Conservation (phyloP, 306 rosid species). For the Mimosa pudica region DNA sequence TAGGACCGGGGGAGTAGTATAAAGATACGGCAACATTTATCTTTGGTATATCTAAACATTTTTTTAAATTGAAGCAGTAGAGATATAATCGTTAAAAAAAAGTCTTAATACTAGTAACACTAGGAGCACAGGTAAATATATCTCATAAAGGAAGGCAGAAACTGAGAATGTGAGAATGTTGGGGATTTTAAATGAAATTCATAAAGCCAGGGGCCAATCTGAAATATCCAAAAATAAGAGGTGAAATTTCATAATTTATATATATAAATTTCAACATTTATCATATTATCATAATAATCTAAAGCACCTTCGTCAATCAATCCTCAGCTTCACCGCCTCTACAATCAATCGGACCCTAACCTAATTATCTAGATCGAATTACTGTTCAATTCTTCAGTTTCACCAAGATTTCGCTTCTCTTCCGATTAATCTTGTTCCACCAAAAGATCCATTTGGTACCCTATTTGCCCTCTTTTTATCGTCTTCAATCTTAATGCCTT, state of each 20-base stretch:
- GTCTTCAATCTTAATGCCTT: background rate
- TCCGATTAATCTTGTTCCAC: background rate
- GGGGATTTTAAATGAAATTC: background rate
- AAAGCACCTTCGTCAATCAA: background rate
- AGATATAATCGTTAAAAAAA: too few relatives aligned
- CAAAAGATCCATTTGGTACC: constrained; percentile 3
- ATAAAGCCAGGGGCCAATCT: background rate
- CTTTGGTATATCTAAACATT: too few relatives aligned
- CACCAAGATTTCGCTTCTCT: background rate
- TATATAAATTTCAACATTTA: too few relatives aligned
- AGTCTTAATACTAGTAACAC: too few relatives aligned
- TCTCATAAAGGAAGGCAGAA: too few relatives aligned
- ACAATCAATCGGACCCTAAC: background rate
- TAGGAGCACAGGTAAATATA: too few relatives aligned
- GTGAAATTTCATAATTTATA: background rate
- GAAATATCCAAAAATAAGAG: background rate
- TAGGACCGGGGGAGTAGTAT: background rate
- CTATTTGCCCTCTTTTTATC: background rate
- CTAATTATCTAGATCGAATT: background rate
- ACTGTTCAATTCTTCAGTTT: background rate
- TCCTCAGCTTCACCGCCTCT: background rate
- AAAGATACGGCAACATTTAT: background rate
- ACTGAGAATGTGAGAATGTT: background rate
- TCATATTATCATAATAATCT: background rate
- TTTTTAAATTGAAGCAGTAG: too few relatives aligned